Evolutionary conservation across 169 alveolate species (phyloP).

Genomic region (Plasmodium vinckei): DNA sequence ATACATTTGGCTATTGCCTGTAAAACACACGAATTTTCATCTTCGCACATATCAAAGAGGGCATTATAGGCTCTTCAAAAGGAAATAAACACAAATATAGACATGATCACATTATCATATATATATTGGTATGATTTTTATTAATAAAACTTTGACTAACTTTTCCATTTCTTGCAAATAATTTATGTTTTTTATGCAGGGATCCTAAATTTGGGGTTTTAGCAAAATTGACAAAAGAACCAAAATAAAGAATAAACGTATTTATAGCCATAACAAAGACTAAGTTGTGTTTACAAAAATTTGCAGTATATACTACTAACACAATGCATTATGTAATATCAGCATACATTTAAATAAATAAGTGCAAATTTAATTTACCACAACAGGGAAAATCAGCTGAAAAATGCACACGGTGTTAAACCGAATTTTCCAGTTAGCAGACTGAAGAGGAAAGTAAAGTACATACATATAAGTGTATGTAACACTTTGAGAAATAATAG

Average conservation of each 20-base stretch:
- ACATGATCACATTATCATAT: too few species aligned
- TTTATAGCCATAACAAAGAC: background rate
- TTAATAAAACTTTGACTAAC: conserved; percentile 11
- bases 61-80: conserved; percentile 58
- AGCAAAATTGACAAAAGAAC: background rate
- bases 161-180: conserved; percentile 51
- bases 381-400: conserved; percentile 66
- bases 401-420: conserved; percentile 61
- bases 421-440: conserved; percentile 76
- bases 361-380: conserved; percentile 28
- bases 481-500: too few species aligned
- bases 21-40: conserved; percentile 42
- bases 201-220: conserved; percentile 21
- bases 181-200: conserved; percentile 51
- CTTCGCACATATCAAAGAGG: conserved; percentile 59
- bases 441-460: background rate
- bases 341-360: background rate
- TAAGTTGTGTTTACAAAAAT: background rate
- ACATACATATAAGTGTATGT: too few species aligned
- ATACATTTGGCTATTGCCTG: conserved; percentile 75
- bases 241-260: background rate
- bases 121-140: conserved; percentile 1
- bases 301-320: background rate
- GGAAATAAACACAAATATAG: background rate
- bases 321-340: background rate